Conservation (phyloP, 768 basidiomycete genomes). For the Kwoniella mangroviensis region DNA sequence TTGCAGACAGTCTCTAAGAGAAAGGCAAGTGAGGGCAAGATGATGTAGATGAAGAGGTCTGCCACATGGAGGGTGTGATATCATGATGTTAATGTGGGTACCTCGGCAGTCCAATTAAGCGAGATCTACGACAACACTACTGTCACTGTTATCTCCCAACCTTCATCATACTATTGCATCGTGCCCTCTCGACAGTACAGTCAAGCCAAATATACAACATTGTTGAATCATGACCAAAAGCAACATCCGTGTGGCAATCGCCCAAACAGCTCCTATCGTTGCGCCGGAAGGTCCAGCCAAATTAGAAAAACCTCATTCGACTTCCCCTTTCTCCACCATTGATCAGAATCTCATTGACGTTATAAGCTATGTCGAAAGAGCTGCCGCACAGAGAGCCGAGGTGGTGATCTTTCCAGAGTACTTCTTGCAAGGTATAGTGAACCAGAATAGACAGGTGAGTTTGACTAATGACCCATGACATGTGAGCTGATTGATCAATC, state of each 20-base stretch:
- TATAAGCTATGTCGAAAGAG: slow-evolving; percentile 21
- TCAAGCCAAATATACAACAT: background rate
- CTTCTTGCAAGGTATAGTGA: slow-evolving; percentile 49
- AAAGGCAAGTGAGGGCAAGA: no score
- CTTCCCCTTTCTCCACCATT: slow-evolving; percentile 35
- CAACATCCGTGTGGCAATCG: slow-evolving; percentile 39
- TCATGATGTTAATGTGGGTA: background rate
- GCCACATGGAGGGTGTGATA: background rate
- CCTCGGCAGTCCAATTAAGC: slow-evolving; percentile 10
- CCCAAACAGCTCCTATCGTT: slow-evolving; percentile 41
- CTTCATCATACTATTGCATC: background rate
- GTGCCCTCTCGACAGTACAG: no score
- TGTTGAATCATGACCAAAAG: slow-evolving; percentile 1
- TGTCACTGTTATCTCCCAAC: background rate
- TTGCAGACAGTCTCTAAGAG: no score
- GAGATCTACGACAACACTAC: background rate
- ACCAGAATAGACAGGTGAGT: slow-evolving; percentile 44
- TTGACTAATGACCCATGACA: background rate
- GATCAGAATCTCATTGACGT: slow-evolving; percentile 29
- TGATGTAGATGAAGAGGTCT: no score
- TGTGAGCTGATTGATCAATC: background rate
- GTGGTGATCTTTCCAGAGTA: slow-evolving; percentile 54
- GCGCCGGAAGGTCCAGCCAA: slow-evolving; percentile 29
- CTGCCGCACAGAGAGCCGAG: slow-evolving; percentile 29
- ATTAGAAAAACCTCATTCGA: slow-evolving; percentile 24